These are phyloP conservation scores for Eucalyptus globulus DNA, from an alignment of 345 rosid species.

Conservation along the genomic window DNA sequence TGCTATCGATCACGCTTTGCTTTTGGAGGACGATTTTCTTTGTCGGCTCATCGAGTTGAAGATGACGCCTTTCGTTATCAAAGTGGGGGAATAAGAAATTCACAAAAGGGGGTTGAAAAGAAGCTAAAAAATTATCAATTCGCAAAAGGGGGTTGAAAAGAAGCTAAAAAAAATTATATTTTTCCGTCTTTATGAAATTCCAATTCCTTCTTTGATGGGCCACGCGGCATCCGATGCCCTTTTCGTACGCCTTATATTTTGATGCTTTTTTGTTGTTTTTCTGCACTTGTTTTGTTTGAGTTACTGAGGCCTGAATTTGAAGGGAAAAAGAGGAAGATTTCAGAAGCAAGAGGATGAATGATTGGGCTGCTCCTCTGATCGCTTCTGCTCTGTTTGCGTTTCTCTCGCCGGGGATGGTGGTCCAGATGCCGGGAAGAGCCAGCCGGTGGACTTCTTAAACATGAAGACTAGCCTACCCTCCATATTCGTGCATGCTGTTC, in stretches of 20 bases:
- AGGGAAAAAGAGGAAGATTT: background rate
- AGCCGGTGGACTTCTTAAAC: conserved; percentile 62
- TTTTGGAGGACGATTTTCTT: background rate
- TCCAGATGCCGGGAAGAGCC: conserved; percentile 74
- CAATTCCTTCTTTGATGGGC: background rate
- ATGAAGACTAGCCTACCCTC: conserved; percentile 84
- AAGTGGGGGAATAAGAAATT: background rate
- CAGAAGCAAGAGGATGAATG: conserved; percentile 27
- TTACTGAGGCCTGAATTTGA: background rate
- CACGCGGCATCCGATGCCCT: background rate
- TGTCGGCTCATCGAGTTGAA: background rate
- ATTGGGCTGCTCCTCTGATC: conserved; percentile 88
- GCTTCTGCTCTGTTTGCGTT: conserved; percentile 87
- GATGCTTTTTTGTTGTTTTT: background rate
- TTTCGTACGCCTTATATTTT: background rate
- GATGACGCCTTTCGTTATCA: conserved; percentile 11
- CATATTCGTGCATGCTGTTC: conserved; percentile 56
- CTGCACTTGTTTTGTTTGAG: background rate
- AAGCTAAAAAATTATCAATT: background rate
- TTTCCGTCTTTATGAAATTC: background rate
- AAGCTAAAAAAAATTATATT: background rate
- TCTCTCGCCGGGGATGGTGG: conserved; percentile 57
- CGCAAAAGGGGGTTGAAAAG: background rate
- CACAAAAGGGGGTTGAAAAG: background rate
- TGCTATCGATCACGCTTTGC: background rate